phyloP scores from a whole-genome alignment of 1,284 basidiomycete species.

The Ceratobasidium sp. region DNA sequence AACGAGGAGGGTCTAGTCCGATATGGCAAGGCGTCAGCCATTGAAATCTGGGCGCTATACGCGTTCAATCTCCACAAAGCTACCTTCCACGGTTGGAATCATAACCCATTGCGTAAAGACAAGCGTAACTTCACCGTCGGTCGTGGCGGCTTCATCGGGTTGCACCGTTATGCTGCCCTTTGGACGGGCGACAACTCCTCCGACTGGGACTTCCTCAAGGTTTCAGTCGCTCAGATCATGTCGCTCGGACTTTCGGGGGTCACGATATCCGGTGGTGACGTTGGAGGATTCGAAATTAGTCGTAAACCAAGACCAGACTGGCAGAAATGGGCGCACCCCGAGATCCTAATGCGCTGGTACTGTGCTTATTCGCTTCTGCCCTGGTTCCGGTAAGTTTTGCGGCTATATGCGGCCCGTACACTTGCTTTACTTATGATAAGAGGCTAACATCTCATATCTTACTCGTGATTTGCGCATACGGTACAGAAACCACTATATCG shows the following conservation, averaged over 20 bases:
- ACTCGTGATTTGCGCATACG: background rate
- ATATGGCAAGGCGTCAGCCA: slow-evolving; percentile 1
- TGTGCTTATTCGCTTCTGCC: slow-evolving; percentile 42
- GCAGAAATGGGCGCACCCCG: slow-evolving; percentile 36
- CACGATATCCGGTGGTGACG: slow-evolving; percentile 43
- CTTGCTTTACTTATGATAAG: background rate
- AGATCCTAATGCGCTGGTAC: slow-evolving; percentile 45
- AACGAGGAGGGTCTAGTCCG: too few species aligned
- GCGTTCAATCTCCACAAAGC: slow-evolving; percentile 45
- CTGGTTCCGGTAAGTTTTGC: slow-evolving; percentile 29
- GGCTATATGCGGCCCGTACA: background rate
- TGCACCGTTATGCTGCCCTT: slow-evolving; percentile 44
- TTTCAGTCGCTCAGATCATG: slow-evolving; percentile 44
- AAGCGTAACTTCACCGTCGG: slow-evolving; percentile 47
- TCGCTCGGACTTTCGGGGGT: slow-evolving; percentile 44
- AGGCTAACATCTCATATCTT: too few species aligned
- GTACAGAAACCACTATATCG: slow-evolving; percentile 44
- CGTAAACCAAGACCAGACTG: background rate
- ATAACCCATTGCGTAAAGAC: slow-evolving; percentile 13
- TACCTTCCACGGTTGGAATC: slow-evolving; percentile 44
- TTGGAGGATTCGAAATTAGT: slow-evolving; percentile 45
- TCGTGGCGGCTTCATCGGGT: slow-evolving; percentile 34
- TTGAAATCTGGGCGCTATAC: slow-evolving; percentile 42
- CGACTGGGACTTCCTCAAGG: slow-evolving; percentile 42
- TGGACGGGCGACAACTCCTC: slow-evolving; percentile 46